Conservation (phyloP, 2,329 filamentous ascomycete species). For the Colletotrichum somersetense region DNA sequence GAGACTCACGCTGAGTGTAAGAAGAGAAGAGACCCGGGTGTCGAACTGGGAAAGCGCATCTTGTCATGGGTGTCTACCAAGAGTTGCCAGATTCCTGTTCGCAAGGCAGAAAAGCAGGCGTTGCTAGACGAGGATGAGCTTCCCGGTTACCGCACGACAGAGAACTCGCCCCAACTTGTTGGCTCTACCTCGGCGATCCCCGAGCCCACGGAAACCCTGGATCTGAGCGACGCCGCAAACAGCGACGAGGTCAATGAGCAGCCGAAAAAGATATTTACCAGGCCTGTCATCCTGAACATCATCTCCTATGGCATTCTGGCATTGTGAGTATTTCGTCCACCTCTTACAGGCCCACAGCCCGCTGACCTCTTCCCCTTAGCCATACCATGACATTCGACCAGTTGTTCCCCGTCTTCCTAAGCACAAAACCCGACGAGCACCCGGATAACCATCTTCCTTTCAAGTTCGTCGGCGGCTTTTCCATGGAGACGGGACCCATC, state of each 20-base stretch:
- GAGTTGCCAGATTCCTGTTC: constrained; percentile 51
- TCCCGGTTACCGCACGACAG: constrained; percentile 76
- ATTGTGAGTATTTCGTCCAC: constrained; percentile 75
- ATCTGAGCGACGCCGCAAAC: constrained; percentile 44
- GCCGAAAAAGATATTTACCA: constrained; percentile 76
- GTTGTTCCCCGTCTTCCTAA: constrained; percentile 91
- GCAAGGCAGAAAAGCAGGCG: constrained; percentile 69
- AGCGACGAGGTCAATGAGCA: constrained; percentile 7
- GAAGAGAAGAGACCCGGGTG: constrained; percentile 78
- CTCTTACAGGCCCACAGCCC: constrained; percentile 24
- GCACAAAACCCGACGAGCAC: constrained; percentile 67
- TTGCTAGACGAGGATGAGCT: constrained; percentile 73
- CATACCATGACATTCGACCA: constrained; percentile 98
- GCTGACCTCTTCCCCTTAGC: constrained; percentile 61
- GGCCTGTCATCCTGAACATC: constrained; percentile 88
- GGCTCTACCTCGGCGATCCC: constrained; percentile 48
- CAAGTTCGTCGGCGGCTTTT: constrained; percentile 89
- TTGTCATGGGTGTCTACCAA: constrained; percentile 58
- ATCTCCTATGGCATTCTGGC: constrained; percentile 91
- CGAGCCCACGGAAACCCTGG: constrained; percentile 52
- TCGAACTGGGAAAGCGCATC: constrained; percentile 82
- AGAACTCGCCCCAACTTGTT: constrained; percentile 65
- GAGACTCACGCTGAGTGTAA: constrained; percentile 93
- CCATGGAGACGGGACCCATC: constrained; percentile 83
- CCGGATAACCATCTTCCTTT: constrained; percentile 74